These are phyloP conservation scores for Globisporangium polare DNA, from an alignment of 352 stramenopile genomes.

Conservation along the genomic window DNA sequence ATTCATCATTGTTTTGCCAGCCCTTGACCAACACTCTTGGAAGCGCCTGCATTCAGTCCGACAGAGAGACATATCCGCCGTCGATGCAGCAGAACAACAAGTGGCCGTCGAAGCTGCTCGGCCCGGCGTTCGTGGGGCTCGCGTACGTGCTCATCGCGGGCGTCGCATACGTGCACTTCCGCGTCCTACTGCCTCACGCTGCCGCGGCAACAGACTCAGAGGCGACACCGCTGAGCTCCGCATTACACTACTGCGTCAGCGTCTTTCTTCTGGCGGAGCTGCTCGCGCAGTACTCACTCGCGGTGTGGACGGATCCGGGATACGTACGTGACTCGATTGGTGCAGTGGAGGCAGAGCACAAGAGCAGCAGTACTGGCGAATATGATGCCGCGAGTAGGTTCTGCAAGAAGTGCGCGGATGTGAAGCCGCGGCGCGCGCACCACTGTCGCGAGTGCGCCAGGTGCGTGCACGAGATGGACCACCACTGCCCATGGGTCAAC, in stretches of 20 bases:
- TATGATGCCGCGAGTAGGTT: not conserved
- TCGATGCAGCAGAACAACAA: not conserved
- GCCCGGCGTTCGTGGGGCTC: conserved; percentile 23
- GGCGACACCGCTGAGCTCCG: not conserved
- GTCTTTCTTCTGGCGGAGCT: conserved; percentile 31
- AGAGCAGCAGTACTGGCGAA: not conserved
- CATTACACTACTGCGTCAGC: conserved; percentile 17
- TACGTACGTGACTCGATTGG: conserved; percentile 15
- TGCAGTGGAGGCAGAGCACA: no score
- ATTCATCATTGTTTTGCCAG: no score
- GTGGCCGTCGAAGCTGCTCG: not conserved
- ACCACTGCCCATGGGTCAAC: conserved; percentile 97
- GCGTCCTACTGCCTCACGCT: conserved; percentile 20
- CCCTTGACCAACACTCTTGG: no score
- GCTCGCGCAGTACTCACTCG: conserved; percentile 38
- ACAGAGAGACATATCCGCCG: no score
- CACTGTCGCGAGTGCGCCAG: conserved; percentile 81
- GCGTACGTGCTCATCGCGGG: conserved; percentile 30
- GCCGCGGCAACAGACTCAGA: not conserved
- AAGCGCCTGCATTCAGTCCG: no score
- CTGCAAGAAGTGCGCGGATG: conserved; percentile 19
- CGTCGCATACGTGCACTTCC: conserved; percentile 31
- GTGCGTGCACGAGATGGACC: conserved; percentile 96
- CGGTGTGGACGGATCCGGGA: conserved; percentile 36
- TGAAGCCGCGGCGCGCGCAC: conserved; percentile 38